phyloP scores from a whole-genome alignment of 192 early-diverging fungal species.

The Diversispora eburnea region DNA sequence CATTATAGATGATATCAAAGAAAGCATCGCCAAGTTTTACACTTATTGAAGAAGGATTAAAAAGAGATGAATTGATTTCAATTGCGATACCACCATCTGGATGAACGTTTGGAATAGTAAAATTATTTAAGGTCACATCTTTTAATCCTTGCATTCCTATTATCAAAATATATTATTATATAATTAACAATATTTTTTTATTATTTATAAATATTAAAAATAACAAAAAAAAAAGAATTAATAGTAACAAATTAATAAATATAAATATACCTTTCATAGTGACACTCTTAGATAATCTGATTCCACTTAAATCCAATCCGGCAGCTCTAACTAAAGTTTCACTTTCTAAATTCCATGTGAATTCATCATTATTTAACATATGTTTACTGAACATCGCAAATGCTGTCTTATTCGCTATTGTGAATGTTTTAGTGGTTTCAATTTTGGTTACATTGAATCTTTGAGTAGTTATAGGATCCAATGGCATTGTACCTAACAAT shows the following conservation, averaged over 20 bases:
- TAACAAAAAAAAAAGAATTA: not conserved
- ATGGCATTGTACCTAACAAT: conserved; percentile 36
- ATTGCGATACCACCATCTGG: conserved; percentile 55
- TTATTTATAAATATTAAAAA: no score
- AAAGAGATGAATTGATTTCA: conserved; percentile 48
- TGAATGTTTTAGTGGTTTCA: conserved; percentile 35
- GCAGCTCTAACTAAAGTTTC: conserved; percentile 42
- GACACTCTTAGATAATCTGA: conserved; percentile 49
- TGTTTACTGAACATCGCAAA: conserved; percentile 47
- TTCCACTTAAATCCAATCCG: conserved; percentile 39
- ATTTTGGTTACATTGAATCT: conserved; percentile 40
- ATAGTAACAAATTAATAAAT: conserved; percentile 40
- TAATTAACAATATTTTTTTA: no score
- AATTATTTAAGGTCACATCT: conserved; percentile 31
- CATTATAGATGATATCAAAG: conserved; percentile 48
- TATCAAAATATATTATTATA: no score
- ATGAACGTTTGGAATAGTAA: conserved; percentile 52
- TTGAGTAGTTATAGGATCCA: conserved; percentile 36
- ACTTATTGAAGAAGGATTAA: conserved; percentile 53
- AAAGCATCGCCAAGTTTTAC: conserved; percentile 53
- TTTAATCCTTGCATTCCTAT: not conserved
- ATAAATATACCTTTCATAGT: conserved; percentile 42
- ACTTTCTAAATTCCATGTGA: conserved; percentile 48
- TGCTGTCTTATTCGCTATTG: conserved; percentile 37
- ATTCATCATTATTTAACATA: conserved; percentile 45